A percentile compares a stretch with the other conserved stretches of the same genome.
Evolutionary conservation across 306 rosid species (phyloP).

Genomic region (Hippophae gyantsensis): DNA sequence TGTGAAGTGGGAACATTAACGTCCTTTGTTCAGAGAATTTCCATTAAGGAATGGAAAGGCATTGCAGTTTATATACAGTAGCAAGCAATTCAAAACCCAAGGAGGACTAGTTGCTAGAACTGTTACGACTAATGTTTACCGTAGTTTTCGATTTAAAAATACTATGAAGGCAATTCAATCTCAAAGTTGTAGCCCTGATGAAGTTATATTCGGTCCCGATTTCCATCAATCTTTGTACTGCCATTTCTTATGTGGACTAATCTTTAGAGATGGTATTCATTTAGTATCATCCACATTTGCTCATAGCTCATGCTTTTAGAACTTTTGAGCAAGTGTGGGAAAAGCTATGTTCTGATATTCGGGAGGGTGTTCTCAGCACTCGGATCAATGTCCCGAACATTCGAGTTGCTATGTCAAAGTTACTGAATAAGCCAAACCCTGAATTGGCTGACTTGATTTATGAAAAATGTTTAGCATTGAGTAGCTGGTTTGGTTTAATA

Average conservation of each 20-base stretch:
- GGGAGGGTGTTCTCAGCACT: constrained; percentile 47
- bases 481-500: constrained; percentile 76
- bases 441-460: constrained; percentile 16
- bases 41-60: too few species aligned
- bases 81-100: constrained; percentile 38
- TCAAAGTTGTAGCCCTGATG: constrained; percentile 69
- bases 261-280: constrained; percentile 52
- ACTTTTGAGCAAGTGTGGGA: constrained; percentile 74
- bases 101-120: constrained; percentile 82
- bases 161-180: constrained; percentile 48
- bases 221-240: constrained; percentile 81
- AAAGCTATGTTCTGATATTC: constrained; percentile 56
- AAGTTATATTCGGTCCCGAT: constrained; percentile 72
- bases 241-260: constrained; percentile 77
- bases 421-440: constrained; percentile 48
- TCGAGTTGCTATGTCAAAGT: constrained; percentile 50
- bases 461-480: constrained; percentile 42
- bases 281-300: constrained; percentile 63
- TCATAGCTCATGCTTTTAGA: constrained; percentile 66
- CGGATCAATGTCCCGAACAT: constrained; percentile 38
- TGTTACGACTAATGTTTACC: constrained; percentile 73
- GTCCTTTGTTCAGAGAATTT: too few species aligned
- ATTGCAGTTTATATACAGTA: too few species aligned
- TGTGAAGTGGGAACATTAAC: too few species aligned
- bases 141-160: constrained; percentile 22